Evolutionary conservation across 2,329 filamentous ascomycete species (phyloP).

Genomic region (Trichothecium roseum): DNA sequence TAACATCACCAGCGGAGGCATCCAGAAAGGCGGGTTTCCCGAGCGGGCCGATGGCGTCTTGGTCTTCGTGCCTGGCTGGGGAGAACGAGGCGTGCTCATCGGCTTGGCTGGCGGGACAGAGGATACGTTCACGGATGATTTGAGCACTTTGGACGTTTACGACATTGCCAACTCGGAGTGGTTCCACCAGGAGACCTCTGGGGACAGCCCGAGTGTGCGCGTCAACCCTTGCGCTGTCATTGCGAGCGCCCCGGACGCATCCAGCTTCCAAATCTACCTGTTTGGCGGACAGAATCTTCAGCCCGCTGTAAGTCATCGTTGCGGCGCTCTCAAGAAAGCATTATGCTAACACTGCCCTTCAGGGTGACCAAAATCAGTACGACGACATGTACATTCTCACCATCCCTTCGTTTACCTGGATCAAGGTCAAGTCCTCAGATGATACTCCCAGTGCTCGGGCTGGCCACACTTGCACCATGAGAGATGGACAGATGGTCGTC

Average conservation of each 20-base stretch:
- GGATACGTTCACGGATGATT: slow-evolving; percentile 50
- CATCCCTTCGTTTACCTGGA: slow-evolving; percentile 54
- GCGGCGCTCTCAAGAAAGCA: background rate
- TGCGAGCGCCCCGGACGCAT: slow-evolving; percentile 57
- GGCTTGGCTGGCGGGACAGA: slow-evolving; percentile 65
- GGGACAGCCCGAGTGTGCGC: slow-evolving; percentile 38
- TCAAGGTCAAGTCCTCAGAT: slow-evolving; percentile 38
- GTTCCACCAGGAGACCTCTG: slow-evolving; percentile 48
- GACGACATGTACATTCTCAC: slow-evolving; percentile 54
- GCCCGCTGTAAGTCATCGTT: slow-evolving; percentile 36
- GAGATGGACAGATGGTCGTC: slow-evolving; percentile 51
- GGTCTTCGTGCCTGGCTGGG: slow-evolving; percentile 66
- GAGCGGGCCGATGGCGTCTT: slow-evolving; percentile 65
- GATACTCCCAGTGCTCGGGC: slow-evolving; percentile 43
- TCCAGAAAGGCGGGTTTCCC: slow-evolving; percentile 57
- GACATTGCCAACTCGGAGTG: slow-evolving; percentile 49
- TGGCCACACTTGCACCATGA: slow-evolving; percentile 45
- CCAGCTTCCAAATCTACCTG: slow-evolving; percentile 68
- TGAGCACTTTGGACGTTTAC: slow-evolving; percentile 53
- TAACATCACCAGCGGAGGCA: slow-evolving; percentile 63
- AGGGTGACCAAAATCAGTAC: slow-evolving; percentile 44
- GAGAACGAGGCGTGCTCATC: slow-evolving; percentile 57
- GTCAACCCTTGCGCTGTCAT: slow-evolving; percentile 52
- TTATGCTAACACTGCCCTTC: slow-evolving; percentile 5
- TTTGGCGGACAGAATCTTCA: slow-evolving; percentile 67